These are phyloP conservation scores for Pythium volutum DNA, from an alignment of 352 stramenopile genomes.

Conservation along the genomic window DNA sequence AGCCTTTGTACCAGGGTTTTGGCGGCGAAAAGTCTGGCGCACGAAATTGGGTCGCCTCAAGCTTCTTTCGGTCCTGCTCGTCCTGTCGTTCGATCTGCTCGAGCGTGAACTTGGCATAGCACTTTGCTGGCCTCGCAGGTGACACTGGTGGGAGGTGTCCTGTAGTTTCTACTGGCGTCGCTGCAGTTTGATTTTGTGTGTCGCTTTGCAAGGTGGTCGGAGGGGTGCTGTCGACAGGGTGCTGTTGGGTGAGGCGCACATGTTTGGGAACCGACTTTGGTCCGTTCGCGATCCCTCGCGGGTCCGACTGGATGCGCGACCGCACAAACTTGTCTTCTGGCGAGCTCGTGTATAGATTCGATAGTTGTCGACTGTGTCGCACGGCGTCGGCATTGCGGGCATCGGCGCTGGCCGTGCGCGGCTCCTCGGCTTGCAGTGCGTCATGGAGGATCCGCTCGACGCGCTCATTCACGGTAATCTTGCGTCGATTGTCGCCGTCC, in stretches of 20 bases:
- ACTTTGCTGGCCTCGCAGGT: constrained; percentile 28
- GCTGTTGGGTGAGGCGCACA: constrained; percentile 5
- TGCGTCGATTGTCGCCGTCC: constrained; percentile 26
- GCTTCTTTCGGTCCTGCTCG: constrained; percentile 10
- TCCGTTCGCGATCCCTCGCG: constrained; percentile 6
- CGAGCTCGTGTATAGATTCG: constrained; percentile 43
- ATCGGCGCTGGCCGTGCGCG: constrained; percentile 25
- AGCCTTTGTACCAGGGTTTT: constrained; percentile 56
- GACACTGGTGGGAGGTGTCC: constrained; percentile 4
- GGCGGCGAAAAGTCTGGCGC: constrained; percentile 21
- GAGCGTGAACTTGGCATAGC: constrained; percentile 32
- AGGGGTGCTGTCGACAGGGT: background rate
- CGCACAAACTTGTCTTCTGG: constrained; percentile 44
- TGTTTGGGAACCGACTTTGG: constrained; percentile 26
- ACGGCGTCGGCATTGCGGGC: constrained; percentile 28
- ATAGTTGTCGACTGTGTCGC: constrained; percentile 41
- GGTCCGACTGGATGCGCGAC: constrained; percentile 1
- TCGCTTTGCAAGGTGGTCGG: background rate
- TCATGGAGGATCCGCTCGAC: constrained; percentile 60
- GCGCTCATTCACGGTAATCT: constrained; percentile 69
- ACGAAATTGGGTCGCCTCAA: constrained; percentile 16
- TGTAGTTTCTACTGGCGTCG: background rate
- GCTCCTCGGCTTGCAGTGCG: constrained; percentile 33
- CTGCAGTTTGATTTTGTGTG: background rate
- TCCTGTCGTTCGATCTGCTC: constrained; percentile 23